Evolutionary conservation across 164 flowering plant species (phyloP).

Genomic region (Annona cherimola): DNA sequence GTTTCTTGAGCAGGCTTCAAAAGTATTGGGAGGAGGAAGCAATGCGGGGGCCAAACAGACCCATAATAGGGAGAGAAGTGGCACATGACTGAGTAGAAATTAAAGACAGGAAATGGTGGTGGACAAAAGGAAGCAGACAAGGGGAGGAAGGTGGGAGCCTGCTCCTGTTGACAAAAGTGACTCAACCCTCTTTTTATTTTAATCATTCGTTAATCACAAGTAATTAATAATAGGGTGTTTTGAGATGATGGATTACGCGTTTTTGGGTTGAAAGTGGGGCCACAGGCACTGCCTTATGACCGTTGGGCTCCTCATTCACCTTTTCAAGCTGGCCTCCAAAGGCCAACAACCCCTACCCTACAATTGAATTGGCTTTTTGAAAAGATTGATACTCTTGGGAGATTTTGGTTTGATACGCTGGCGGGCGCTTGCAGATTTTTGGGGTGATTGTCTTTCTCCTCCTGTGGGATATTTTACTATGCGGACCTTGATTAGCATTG

Average conservation of each 20-base stretch:
- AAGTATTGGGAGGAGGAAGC: too few relatives aligned
- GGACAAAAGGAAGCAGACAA: neutral
- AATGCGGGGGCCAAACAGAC: too few relatives aligned
- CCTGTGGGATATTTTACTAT: too few relatives aligned
- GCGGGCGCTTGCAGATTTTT: too few relatives aligned
- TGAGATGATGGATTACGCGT: neutral
- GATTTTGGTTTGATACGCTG: too few relatives aligned
- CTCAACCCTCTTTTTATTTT: neutral
- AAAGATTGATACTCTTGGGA: neutral
- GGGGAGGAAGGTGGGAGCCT: neutral
- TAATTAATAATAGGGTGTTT: too few relatives aligned
- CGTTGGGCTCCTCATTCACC: neutral
- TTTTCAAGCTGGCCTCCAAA: constrained; percentile 4
- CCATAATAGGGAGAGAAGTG: too few relatives aligned
- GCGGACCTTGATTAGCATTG: too few relatives aligned
- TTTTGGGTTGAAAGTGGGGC: neutral
- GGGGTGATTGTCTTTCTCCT: too few relatives aligned
- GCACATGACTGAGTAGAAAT: too few relatives aligned
- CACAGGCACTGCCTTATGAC: neutral
- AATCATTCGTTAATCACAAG: neutral
- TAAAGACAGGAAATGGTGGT: neutral
- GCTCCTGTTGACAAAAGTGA: neutral
- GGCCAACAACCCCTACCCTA: neutral
- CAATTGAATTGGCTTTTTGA: neutral
- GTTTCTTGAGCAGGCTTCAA: too few relatives aligned